Conservation (phyloP, 2,329 filamentous ascomycete species). For the Verruconis gallopava region DNA sequence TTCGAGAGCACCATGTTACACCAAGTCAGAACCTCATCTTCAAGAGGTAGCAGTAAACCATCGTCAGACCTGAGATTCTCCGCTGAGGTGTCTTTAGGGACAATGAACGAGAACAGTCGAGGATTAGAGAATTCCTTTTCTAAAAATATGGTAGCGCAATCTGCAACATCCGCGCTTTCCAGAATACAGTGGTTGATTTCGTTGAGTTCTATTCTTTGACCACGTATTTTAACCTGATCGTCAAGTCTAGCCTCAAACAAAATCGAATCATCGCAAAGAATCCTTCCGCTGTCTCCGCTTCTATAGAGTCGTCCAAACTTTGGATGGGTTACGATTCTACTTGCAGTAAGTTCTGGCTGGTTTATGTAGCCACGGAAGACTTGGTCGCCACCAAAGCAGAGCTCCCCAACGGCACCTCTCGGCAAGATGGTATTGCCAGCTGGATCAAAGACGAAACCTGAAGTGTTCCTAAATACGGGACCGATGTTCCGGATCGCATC, state of each 20-base stretch:
- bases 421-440: slow-evolving; percentile 38
- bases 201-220: slow-evolving; percentile 64
- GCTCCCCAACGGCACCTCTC: slow-evolving; percentile 61
- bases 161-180: slow-evolving; percentile 36
- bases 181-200: slow-evolving; percentile 58
- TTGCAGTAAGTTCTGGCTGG: slow-evolving; percentile 45
- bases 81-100: no score
- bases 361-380: slow-evolving; percentile 63
- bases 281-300: slow-evolving; percentile 68
- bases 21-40: no score
- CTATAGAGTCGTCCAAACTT: slow-evolving; percentile 62
- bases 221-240: slow-evolving; percentile 70
- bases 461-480: slow-evolving; percentile 60
- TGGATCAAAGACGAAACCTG: slow-evolving; percentile 48
- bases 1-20: no score
- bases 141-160: slow-evolving; percentile 50
- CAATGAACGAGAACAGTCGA: not conserved
- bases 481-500: slow-evolving; percentile 68
- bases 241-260: slow-evolving; percentile 62
- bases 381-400: slow-evolving; percentile 79
- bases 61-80: no score
- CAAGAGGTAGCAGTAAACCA: no score
- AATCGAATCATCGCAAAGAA: slow-evolving; percentile 65
- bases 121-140: not conserved
- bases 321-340: slow-evolving; percentile 58